These are phyloP conservation scores for Dalbergia oliveri DNA, from an alignment of 306 rosid species.

Conservation along the genomic window DNA sequence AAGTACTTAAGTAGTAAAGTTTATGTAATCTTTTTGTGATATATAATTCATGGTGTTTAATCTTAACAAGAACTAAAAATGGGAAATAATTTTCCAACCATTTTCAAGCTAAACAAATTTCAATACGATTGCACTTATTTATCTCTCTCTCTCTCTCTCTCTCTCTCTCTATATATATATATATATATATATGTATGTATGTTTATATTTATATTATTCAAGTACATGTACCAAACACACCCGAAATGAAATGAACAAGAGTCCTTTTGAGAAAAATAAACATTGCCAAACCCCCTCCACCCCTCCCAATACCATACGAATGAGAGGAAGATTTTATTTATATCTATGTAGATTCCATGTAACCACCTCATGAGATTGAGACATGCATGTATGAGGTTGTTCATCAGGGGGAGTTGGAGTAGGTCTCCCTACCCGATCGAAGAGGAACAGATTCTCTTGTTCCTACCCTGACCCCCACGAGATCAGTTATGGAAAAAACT, in stretches of 20 bases:
- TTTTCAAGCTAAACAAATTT: constrained; percentile 4
- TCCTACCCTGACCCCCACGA: constrained; percentile 57
- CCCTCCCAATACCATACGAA: neutral
- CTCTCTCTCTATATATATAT: neutral
- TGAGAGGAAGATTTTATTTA: constrained; percentile 26
- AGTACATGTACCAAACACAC: constrained; percentile 19
- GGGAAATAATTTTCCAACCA: neutral
- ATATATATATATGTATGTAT: neutral
- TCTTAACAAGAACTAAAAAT: constrained; percentile 7
- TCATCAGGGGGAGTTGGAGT: constrained; percentile 54
- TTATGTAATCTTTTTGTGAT: neutral
- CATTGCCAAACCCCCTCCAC: neutral
- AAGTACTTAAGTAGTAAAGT: constrained; percentile 16
- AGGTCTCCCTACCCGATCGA: constrained; percentile 67
- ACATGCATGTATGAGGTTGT: constrained; percentile 55
- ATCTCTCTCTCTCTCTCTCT: too few relatives aligned
- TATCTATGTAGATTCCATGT: constrained; percentile 56
- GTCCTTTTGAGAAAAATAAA: constrained; percentile 31
- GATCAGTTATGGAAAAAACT: constrained; percentile 42
- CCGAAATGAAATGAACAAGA: neutral
- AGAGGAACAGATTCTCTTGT: constrained; percentile 60
- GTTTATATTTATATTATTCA: neutral
- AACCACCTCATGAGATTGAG: constrained; percentile 54
- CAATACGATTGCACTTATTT: neutral
- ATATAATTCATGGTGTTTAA: constrained; percentile 14